Evolutionary conservation across 306 rosid species (phyloP).

Genomic region (Ormosia emarginata): DNA sequence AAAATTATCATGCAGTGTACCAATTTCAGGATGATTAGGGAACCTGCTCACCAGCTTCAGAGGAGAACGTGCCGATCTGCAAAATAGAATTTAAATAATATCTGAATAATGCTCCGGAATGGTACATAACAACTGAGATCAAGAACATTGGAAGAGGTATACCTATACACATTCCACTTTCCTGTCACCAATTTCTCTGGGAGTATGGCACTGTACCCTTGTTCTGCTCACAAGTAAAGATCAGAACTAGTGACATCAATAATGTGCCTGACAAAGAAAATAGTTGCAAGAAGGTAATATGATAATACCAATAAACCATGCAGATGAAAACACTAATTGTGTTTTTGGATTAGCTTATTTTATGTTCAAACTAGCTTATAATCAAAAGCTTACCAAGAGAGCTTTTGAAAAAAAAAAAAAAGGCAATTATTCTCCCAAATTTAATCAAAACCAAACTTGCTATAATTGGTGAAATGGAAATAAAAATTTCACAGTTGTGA

Average conservation of each 20-base stretch:
- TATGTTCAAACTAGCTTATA: too few relatives aligned
- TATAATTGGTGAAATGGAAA: not conserved
- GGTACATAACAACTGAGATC: constrained; percentile 6
- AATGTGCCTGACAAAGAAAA: not conserved
- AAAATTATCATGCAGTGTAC: constrained; percentile 91
- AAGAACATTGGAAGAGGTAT: constrained; percentile 16
- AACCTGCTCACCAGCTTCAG: constrained; percentile 78
- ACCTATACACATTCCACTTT: constrained; percentile 97
- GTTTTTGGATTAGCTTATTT: too few relatives aligned
- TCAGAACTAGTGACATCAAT: constrained; percentile 24
- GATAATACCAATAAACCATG: not conserved
- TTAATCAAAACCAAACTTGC: too few relatives aligned
- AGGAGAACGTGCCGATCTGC: constrained; percentile 78
- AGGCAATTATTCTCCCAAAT: too few relatives aligned
- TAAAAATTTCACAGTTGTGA: not conserved
- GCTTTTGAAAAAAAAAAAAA: too few relatives aligned
- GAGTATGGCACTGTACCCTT: constrained; percentile 88
- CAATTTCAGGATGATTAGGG: constrained; percentile 75
- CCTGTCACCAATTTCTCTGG: constrained; percentile 95
- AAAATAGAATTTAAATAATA: not conserved
- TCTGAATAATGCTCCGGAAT: not conserved
- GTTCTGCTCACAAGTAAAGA: constrained; percentile 62
- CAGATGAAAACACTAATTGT: not conserved
- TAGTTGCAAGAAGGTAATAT: constrained; percentile 1
- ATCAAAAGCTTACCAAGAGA: too few relatives aligned